phyloP scores from a whole-genome alignment of 106 monocot species.

The Dioscorea zingiberensis region DNA sequence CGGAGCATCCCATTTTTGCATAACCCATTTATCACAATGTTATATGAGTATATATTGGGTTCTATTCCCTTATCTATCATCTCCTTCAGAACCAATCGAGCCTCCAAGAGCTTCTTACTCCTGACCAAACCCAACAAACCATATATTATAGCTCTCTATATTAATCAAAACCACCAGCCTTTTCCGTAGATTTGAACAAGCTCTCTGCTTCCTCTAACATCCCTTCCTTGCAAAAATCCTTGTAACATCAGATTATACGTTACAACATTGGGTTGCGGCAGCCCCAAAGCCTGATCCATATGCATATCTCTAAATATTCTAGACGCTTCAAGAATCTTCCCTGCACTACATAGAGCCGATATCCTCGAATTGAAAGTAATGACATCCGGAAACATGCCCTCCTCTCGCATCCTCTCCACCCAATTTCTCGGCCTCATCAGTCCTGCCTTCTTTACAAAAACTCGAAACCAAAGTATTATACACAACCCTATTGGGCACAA shows the following conservation, averaged over 20 bases:
- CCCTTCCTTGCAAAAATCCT: conserved; percentile 59
- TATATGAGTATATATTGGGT: conserved; percentile 63
- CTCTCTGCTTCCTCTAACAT: conserved; percentile 56
- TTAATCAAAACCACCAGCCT: conserved; percentile 42
- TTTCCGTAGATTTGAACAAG: conserved; percentile 59
- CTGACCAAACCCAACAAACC: conserved; percentile 71
- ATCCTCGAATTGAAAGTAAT: conserved; percentile 91
- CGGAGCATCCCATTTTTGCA: conserved; percentile 71
- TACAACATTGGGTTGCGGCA: conserved; percentile 59
- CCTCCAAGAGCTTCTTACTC: conserved; percentile 49
- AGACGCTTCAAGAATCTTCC: conserved; percentile 51
- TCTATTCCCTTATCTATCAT: conserved; percentile 44
- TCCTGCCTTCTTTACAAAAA: conserved; percentile 58
- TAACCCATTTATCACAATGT: conserved; percentile 74
- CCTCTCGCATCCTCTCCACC: conserved; percentile 62
- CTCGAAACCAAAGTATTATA: conserved; percentile 72
- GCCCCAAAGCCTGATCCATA: conserved; percentile 28
- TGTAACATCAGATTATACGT: conserved; percentile 66
- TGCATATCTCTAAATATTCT: conserved; percentile 81
- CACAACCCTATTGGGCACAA: conserved; percentile 48
- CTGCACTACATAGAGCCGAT: conserved; percentile 72
- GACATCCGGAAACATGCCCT: conserved; percentile 60
- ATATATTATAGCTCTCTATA: conserved; percentile 68
- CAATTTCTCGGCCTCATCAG: conserved; percentile 62
- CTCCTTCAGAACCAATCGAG: conserved; percentile 45